Evolutionary conservation across 768 basidiomycete genomes (phyloP).

Genomic region (Serendipita vermifera): DNA sequence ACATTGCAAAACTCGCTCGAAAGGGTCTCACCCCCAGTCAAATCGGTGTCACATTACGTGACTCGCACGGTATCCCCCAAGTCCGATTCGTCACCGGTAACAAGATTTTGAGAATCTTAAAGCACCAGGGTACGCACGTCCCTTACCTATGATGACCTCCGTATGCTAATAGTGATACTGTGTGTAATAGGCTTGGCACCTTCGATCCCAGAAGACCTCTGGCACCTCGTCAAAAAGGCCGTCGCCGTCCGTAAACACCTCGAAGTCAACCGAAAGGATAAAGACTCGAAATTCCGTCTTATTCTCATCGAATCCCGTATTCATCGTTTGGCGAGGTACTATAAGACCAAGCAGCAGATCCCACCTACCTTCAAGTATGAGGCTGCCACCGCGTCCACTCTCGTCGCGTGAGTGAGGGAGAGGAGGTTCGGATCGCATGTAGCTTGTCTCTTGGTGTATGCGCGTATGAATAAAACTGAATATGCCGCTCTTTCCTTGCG

Average conservation of each 20-base stretch:
- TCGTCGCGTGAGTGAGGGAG: constrained; percentile 62
- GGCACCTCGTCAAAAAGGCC: constrained; percentile 99
- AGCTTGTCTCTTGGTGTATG: too few relatives aligned
- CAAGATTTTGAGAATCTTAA: constrained; percentile 98
- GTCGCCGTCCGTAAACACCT: constrained; percentile 98
- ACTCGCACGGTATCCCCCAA: constrained; percentile 96
- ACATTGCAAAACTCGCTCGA: constrained; percentile 93
- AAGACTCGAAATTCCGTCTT: constrained; percentile 92
- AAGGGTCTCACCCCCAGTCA: constrained; percentile 97
- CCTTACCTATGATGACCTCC: constrained; percentile 29
- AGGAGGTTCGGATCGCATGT: too few relatives aligned
- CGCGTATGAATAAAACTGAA: too few relatives aligned
- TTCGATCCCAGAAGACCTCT: constrained; percentile 96
- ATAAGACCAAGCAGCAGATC: constrained; percentile 97
- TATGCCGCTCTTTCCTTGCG: too few relatives aligned
- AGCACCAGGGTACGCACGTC: constrained; percentile 63
- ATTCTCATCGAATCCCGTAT: constrained; percentile 99
- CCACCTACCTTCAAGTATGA: constrained; percentile 99
- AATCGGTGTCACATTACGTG: constrained; percentile 95
- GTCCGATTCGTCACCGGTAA: constrained; percentile 97
- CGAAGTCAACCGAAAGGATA: constrained; percentile 96
- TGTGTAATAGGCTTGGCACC: constrained; percentile 70
- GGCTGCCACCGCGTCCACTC: constrained; percentile 82
- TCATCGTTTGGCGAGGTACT: constrained; percentile 95
- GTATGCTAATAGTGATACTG: constrained; percentile 33